Conservation (phyloP, 495 filamentous ascomycete species). For the Staphylotrichum longicolle region DNA sequence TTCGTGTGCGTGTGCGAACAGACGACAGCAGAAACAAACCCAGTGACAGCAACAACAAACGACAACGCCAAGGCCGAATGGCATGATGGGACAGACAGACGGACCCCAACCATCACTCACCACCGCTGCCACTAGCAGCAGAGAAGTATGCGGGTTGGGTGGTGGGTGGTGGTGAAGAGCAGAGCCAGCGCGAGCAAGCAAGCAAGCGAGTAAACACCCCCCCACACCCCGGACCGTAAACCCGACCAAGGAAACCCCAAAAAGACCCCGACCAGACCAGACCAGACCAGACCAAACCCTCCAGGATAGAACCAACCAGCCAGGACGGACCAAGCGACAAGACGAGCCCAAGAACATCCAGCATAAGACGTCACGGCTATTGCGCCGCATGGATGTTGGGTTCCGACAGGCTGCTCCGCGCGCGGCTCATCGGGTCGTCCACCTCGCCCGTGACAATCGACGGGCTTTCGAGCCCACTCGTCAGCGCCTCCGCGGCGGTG, state of each 20-base stretch:
- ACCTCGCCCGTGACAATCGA: constrained; percentile 57
- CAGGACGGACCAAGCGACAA: neutral
- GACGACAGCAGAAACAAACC: no score
- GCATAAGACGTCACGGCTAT: constrained; percentile 11
- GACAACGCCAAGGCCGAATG: no score
- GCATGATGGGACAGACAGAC: no score
- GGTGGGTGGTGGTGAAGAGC: no score
- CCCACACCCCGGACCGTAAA: neutral
- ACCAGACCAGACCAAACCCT: neutral
- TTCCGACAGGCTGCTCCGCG: constrained; percentile 54
- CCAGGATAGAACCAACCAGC: neutral
- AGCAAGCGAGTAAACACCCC: neutral
- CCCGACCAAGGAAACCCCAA: constrained; percentile 3
- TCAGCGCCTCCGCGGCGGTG: constrained; percentile 60
- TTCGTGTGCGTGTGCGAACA: no score
- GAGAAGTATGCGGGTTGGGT: no score
- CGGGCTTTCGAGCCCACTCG: constrained; percentile 59
- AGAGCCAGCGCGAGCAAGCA: neutral
- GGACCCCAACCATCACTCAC: no score
- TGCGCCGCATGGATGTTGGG: constrained; percentile 35
- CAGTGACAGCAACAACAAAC: no score
- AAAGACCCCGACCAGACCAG: neutral
- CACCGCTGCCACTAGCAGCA: no score
- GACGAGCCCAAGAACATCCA: no score
- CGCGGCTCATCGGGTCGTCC: constrained; percentile 69